Conservation (phyloP, 108 stramenopile species). For the Stephanodiscus minutulus region DNA sequence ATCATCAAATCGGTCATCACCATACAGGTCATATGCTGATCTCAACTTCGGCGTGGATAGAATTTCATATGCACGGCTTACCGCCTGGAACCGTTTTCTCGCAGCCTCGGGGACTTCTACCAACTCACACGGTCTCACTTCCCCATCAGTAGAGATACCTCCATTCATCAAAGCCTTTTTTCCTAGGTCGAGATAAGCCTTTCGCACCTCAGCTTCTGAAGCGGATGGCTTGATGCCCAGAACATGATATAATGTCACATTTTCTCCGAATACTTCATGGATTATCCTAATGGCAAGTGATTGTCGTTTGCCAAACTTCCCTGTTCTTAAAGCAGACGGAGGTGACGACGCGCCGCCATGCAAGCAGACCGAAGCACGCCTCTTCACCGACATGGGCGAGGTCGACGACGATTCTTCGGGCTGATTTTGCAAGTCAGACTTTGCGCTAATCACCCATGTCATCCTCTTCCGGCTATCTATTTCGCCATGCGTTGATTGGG, state of each 20-base stretch:
- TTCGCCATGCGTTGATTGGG: too few relatives aligned
- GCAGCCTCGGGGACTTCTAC: slow-evolving; percentile 26
- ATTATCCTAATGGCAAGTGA: slow-evolving; percentile 13
- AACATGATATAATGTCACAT: slow-evolving; percentile 20
- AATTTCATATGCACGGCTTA: slow-evolving; percentile 40
- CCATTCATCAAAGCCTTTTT: slow-evolving; percentile 16
- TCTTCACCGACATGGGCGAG: too few relatives aligned
- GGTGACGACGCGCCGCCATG: slow-evolving; percentile 3
- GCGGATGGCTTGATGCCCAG: slow-evolving; percentile 17
- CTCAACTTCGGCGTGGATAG: slow-evolving; percentile 26
- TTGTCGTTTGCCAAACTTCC: slow-evolving; percentile 9
- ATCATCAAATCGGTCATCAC: too few relatives aligned
- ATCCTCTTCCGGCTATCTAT: too few relatives aligned
- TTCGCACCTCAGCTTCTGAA: slow-evolving; percentile 8
- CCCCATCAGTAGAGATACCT: slow-evolving; percentile 1
- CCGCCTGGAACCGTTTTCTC: slow-evolving; percentile 34
- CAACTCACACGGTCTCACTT: neutral
- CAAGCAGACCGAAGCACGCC: too few relatives aligned
- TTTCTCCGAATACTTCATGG: slow-evolving; percentile 23
- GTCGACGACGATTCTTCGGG: too few relatives aligned
- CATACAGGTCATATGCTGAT: slow-evolving; percentile 20
- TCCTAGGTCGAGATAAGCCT: slow-evolving; percentile 30
- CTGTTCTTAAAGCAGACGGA: slow-evolving; percentile 23
- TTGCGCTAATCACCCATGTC: too few relatives aligned
- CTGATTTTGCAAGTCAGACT: too few relatives aligned